Percentiles rank a stretch among this genome's conserved stretches.
Conservation (phyloP, 768 basidiomycete species). For the Agrocybe pediades region DNA sequence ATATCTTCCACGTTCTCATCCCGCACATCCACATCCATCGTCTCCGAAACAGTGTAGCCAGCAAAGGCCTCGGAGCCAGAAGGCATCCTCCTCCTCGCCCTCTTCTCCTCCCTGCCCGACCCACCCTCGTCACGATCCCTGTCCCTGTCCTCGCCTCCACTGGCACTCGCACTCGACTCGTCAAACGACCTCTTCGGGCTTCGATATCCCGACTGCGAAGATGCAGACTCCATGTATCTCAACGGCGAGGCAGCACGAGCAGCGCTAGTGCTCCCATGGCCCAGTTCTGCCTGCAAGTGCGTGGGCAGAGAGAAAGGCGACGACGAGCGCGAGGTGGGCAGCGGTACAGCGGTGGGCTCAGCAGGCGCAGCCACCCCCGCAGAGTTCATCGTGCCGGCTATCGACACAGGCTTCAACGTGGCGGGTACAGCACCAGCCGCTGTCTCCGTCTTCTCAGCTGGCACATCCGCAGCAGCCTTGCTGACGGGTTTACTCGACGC, state of each 20-base stretch:
- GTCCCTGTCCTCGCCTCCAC: constrained; percentile 15
- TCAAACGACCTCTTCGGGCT: constrained; percentile 38
- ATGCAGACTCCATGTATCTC: constrained; percentile 5
- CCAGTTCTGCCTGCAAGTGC: constrained; percentile 3
- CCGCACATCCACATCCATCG: not conserved
- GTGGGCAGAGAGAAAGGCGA: constrained; percentile 16
- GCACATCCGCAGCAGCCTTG: not conserved
- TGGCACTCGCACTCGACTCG: constrained; percentile 31
- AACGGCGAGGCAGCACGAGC: not conserved
- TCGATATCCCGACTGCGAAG: constrained; percentile 18
- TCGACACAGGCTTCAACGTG: not conserved
- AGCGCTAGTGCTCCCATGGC: not conserved
- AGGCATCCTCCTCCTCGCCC: constrained; percentile 12
- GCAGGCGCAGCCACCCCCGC: not conserved
- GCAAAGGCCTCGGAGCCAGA: not conserved
- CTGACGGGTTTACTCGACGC: not conserved
- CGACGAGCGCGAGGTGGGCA: constrained; percentile 24
- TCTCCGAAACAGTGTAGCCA: not conserved
- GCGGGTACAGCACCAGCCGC: not conserved
- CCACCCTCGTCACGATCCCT: constrained; percentile 6
- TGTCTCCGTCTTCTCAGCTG: not conserved
- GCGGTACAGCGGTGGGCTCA: constrained; percentile 21
- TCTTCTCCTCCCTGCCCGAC: constrained; percentile 10
- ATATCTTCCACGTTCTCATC: constrained; percentile 1
- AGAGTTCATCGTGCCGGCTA: not conserved